Evolutionary conservation across 306 rosid genomes (phyloP).

Genomic region (Casuarina cunninghamiana): DNA sequence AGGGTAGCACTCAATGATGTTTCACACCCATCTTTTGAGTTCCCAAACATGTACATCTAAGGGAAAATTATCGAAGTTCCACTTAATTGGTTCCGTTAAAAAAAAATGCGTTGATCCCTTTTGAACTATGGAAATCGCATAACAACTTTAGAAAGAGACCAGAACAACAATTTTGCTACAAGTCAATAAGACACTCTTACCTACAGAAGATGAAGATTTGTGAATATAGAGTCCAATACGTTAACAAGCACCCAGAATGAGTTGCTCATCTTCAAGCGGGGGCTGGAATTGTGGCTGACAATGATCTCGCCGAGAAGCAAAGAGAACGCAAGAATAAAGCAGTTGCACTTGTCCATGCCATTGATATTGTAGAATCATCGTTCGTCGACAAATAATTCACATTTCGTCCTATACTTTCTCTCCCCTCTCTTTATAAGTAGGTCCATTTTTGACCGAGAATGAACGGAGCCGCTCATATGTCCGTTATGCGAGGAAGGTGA

Average conservation of each 20-base stretch:
- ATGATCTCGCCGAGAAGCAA: slow-evolving; percentile 83
- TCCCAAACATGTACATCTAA: not conserved
- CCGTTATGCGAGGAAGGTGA: no score
- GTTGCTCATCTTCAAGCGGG: slow-evolving; percentile 93
- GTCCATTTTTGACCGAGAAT: no score
- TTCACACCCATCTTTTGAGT: not conserved
- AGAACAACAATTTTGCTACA: not conserved
- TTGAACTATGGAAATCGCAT: not conserved
- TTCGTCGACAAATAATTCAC: slow-evolving; percentile 51
- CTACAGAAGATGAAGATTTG: not conserved
- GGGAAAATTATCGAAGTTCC: no score
- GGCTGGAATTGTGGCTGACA: slow-evolving; percentile 96
- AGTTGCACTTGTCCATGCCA: slow-evolving; percentile 89
- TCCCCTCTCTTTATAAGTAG: not conserved
- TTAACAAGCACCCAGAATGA: slow-evolving; percentile 75
- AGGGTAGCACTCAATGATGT: not conserved
- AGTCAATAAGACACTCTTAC: not conserved
- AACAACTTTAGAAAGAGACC: not conserved
- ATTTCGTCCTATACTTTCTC: not conserved
- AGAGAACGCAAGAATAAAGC: slow-evolving; percentile 97
- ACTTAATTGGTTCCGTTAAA: not conserved
- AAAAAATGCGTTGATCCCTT: not conserved
- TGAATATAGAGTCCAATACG: slow-evolving; percentile 32
- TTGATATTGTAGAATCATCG: slow-evolving; percentile 93
- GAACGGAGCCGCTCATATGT: no score